Evolutionary conservation across 352 stramenopile species (phyloP), one percentile per base, ranked within the genome.

Genomic region (Globisporangium viniferum): DNA sequence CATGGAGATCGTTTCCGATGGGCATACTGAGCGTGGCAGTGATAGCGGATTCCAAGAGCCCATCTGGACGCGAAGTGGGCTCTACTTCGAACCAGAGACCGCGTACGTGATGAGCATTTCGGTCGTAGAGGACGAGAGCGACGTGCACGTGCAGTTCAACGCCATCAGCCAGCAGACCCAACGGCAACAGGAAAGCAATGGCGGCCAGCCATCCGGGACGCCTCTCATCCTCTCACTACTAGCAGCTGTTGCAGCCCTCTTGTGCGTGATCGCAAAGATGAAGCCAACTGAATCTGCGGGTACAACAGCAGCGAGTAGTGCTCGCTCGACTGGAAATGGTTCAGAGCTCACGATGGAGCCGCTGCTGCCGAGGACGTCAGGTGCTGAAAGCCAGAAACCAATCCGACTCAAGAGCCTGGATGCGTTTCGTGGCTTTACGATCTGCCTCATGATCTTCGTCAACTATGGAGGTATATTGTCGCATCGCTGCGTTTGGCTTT

Each of bases 401-500:
- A 29, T 39, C 5, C 82, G 89, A 1, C 78, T 81, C 59, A 36
- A 57, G 14, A 73, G 64, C 10, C 63, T 96, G 18, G 89, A 97
- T 56, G 77, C 76, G 14, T 93, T 96, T 60, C 88, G 89, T 20
- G 89, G 89, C 3, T 10, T 90, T 35, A 91, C 85, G 10, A 77
- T 97, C 60, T 81, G 74, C 62, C 46, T 88, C 36, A 96, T 97
- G 89, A 79, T 97, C 18, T 96, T 97, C 68, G 85, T 93, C 59
- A 97, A 97, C 62, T 95, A 96, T 68, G 89, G 89, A 65, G 88
- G 78, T 80, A 27, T 60, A 53, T 9, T 60, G 3, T 22, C 53
- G 57, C 15, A 5, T 33, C n/a, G 48, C 2, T 48, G 5, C 12
- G 53, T 36, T 27, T 9, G 35, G 0, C 3, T 59, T 31, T 12